Evolutionary conservation across 257 asterid species (phyloP).

Genomic region (Phtheirospermum japonicum): DNA sequence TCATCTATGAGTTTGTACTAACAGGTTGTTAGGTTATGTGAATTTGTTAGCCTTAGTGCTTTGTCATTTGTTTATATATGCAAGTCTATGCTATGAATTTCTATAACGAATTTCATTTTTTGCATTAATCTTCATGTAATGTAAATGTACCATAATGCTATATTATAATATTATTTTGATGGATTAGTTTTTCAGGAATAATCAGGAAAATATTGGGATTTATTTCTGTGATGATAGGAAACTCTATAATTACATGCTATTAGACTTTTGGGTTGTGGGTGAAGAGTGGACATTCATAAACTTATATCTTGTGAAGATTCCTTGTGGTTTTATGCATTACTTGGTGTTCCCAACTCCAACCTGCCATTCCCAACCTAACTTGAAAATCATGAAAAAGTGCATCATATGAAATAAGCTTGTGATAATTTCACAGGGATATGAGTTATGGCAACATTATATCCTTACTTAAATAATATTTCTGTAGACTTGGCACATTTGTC

Average conservation of each 20-base stretch:
- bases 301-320: slow-evolving; percentile 11
- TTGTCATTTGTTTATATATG: neutral
- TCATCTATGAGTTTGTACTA: neutral
- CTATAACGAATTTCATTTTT: slow-evolving; percentile 8
- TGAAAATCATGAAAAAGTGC: neutral
- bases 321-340: neutral
- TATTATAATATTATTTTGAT: neutral
- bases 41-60: slow-evolving; percentile 2
- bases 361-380: neutral
- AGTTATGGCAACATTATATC: neutral
- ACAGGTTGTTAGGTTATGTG: slow-evolving; percentile 13
- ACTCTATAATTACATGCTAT: neutral
- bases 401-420: slow-evolving; percentile 10
- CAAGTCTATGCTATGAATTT: slow-evolving; percentile 6
- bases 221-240: neutral
- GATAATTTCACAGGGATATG: neutral
- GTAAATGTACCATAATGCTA: too few species aligned
- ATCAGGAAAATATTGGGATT: neutral
- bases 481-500: neutral
- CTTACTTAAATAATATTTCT: neutral
- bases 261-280: neutral
- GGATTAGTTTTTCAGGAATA: neutral
- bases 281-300: neutral
- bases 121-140: neutral
- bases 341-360: neutral